Conservation (phyloP, 805 yeast species). For the Hermanozyma aechmeae region DNA sequence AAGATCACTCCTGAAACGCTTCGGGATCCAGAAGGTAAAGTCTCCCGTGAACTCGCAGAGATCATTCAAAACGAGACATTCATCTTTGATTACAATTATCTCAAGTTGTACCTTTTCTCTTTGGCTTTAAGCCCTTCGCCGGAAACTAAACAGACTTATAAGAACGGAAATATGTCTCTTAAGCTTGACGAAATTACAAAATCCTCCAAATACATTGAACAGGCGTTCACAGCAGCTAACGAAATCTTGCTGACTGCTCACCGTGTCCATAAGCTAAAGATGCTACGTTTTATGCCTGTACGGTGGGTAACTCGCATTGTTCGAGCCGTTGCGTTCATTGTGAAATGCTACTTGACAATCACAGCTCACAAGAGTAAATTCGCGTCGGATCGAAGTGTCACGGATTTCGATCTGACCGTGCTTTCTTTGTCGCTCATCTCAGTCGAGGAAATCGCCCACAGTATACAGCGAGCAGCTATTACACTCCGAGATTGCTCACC, state of each 20-base stretch:
- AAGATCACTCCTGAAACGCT: constrained; percentile 18
- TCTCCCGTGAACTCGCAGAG: constrained; percentile 26
- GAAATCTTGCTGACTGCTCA: constrained; percentile 66
- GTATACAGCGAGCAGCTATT: constrained; percentile 64
- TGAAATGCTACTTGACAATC: constrained; percentile 69
- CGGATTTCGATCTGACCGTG: constrained; percentile 37
- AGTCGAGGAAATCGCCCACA: constrained; percentile 57
- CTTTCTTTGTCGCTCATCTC: constrained; percentile 57
- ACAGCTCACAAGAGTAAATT: constrained; percentile 31
- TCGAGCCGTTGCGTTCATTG: constrained; percentile 82
- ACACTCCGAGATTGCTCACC: constrained; percentile 78
- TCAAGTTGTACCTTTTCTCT: constrained; percentile 76
- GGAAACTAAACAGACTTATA: constrained; percentile 4
- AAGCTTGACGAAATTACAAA: constrained; percentile 62
- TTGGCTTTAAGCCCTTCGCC: constrained; percentile 52
- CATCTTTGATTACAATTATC: constrained; percentile 76
- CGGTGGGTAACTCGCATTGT: constrained; percentile 84
- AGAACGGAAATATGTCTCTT: constrained; percentile 18
- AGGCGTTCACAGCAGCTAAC: constrained; percentile 78
- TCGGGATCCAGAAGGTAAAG: constrained; percentile 23
- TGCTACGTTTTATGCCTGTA: constrained; percentile 78
- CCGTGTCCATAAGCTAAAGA: constrained; percentile 53
- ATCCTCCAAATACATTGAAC: constrained; percentile 68
- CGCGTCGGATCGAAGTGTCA: constrained; percentile 11
- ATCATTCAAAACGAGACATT: constrained; percentile 60